Evolutionary conservation across 352 stramenopile species (phyloP), one percentile per base, ranked within the genome.

Genomic region (Thalassiosira exigua): DNA sequence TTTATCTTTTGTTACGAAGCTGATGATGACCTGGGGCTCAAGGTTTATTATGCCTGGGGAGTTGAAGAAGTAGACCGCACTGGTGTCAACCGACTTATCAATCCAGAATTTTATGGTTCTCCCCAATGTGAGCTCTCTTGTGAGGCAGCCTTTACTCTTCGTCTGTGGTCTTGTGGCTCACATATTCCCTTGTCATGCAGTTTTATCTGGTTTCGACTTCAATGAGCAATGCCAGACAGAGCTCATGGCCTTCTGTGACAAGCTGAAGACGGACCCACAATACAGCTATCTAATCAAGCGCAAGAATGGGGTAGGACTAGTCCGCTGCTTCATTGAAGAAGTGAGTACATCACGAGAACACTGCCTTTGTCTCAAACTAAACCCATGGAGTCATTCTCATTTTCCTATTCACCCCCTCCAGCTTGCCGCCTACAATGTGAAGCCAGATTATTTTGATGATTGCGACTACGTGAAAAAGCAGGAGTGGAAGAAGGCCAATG

Each of bases 31-130:
- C 22, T 75, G 27, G 69, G 74, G 17, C 48, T 76, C 46, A 85
- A 86, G 27, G 69, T 84, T 17, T 81, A 79, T 30, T 84, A 77
- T 65, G 72, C 50, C n/a, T 89, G 78, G 77, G 82, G 82, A 41
- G n/a, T 89, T 19, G 69, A 65, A 9, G 69, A 85, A 19, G 77
- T 89, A 17, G 67, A 84, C 50, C 57, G 82, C 33, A 58, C 19
- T 52, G 82, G 78, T 22, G 82, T 89, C 22, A 85, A 82, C 58
- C 72, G 79, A 39, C 51, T 89, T 19, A 14, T 84, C 7, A 57
- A 85, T 4, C 68, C 77, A 19, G 41, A 68, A 2, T 56, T 75
- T 42, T 71, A 75, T 52, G 82, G 82, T 57, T n/a, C n/a, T n/a
- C n/a, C n/a, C n/a, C n/a, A n/a, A n/a, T n/a, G n/a, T n/a, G n/a